phyloP scores from a whole-genome alignment of 345 rosid genomes.

The Corchorus capsularis region DNA sequence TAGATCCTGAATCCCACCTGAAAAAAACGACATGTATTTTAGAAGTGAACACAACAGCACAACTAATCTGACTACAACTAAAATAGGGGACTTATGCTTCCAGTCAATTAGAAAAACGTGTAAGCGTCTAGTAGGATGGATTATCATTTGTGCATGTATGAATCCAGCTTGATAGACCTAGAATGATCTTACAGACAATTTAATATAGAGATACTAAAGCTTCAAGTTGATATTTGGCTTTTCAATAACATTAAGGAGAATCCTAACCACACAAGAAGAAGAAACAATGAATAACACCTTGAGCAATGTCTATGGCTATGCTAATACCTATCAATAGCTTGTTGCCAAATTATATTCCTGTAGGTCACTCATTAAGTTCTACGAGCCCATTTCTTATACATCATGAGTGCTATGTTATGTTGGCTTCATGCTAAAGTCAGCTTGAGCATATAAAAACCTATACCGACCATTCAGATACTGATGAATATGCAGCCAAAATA shows the following conservation, averaged over 20 bases:
- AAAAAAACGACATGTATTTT: background rate
- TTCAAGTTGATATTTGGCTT: background rate
- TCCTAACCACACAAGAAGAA: background rate
- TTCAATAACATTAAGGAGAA: background rate
- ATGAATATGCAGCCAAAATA: background rate
- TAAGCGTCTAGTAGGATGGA: constrained; percentile 8
- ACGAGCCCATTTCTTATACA: background rate
- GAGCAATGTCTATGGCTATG: background rate
- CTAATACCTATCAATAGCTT: constrained; percentile 3
- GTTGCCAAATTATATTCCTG: background rate
- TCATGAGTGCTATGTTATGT: background rate
- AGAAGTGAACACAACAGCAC: background rate
- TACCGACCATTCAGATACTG: background rate
- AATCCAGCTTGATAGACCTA: background rate
- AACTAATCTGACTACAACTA: background rate
- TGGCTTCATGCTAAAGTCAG: background rate
- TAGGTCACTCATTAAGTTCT: background rate
- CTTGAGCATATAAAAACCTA: background rate
- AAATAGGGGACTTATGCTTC: background rate
- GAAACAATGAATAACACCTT: background rate
- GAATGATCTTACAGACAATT: background rate
- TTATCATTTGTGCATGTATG: background rate
- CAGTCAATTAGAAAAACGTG: background rate
- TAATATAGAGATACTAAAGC: background rate
- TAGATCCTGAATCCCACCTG: constrained; percentile 55